phyloP scores from a whole-genome alignment of 108 stramenopile species.

The Pseudonitzschia pungens region DNA sequence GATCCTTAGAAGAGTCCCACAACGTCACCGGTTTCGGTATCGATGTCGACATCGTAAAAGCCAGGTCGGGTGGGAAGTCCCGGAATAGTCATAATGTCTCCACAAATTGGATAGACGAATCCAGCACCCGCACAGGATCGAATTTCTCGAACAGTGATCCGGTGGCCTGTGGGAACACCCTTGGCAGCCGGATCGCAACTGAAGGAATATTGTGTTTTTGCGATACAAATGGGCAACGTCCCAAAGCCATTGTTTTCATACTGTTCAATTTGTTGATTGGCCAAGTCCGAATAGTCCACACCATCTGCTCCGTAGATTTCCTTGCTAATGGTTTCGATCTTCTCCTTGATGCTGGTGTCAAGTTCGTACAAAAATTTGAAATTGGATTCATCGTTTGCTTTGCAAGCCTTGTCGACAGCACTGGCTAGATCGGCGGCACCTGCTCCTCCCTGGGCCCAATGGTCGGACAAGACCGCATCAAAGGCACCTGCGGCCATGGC shows the following conservation, averaged over 20 bases:
- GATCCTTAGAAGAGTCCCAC: constrained; percentile 88
- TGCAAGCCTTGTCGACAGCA: constrained; percentile 89
- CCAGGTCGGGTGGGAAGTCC: constrained; percentile 98
- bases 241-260: constrained; percentile 92
- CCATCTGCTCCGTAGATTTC: constrained; percentile 98
- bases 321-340: constrained; percentile 87
- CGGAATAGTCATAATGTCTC: constrained; percentile 99
- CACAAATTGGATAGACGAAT: constrained; percentile 95
- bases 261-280: constrained; percentile 87
- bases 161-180: constrained; percentile 90
- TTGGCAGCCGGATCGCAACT: constrained; percentile 91
- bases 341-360: constrained; percentile 77
- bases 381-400: constrained; percentile 49
- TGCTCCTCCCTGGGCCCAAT: constrained; percentile 96
- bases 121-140: constrained; percentile 97
- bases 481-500: constrained; percentile 87
- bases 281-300: constrained; percentile 88
- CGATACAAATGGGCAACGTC: constrained; percentile 96
- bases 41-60: constrained; percentile 98
- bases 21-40: constrained; percentile 90
- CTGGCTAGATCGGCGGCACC: constrained; percentile 92
- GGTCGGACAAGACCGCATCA: constrained; percentile 92
- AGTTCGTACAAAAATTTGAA: constrained; percentile 93
- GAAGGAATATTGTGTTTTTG: constrained; percentile 99
- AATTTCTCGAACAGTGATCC: constrained; percentile 93